phyloP scores from a whole-genome alignment of 2,329 filamentous ascomycete species.

The Helminthosporium solani region DNA sequence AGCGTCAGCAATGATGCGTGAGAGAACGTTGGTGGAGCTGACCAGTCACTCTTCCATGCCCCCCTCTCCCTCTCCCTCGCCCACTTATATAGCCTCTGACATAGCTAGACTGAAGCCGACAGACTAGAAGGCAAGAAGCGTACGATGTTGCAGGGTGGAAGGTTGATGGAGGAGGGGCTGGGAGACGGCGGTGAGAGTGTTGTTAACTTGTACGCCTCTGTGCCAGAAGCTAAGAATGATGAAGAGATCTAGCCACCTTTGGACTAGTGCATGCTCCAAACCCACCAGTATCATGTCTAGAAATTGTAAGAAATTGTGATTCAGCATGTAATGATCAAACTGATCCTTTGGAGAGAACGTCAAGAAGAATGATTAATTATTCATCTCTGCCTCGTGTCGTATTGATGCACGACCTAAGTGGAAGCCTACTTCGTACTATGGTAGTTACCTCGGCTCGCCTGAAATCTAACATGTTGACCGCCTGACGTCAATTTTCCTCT shows the following conservation, averaged over 20 bases:
- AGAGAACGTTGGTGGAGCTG: constrained; percentile 9
- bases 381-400: too few relatives aligned
- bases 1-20: constrained; percentile 22
- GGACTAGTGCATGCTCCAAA: too few relatives aligned
- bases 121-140: background rate
- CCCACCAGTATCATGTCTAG: too few relatives aligned
- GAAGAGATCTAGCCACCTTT: background rate
- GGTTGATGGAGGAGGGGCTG: background rate
- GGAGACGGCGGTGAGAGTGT: constrained; percentile 16
- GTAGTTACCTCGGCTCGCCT: too few relatives aligned
- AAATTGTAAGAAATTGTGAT: too few relatives aligned
- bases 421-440: too few relatives aligned
- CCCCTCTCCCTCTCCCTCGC: background rate
- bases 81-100: constrained; percentile 3
- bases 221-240: background rate
- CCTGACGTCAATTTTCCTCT: background rate
- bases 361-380: too few relatives aligned
- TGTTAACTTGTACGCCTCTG: constrained; percentile 5
- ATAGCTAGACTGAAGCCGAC: background rate
- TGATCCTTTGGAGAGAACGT: too few relatives aligned
- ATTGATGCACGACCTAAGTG: too few relatives aligned
- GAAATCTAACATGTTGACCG: too few relatives aligned
- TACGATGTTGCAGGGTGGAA: background rate
- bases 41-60: constrained; percentile 6
- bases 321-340: too few relatives aligned